phyloP scores from a whole-genome alignment of 768 basidiomycete species.

The Rhizopogon vinicolor region DNA sequence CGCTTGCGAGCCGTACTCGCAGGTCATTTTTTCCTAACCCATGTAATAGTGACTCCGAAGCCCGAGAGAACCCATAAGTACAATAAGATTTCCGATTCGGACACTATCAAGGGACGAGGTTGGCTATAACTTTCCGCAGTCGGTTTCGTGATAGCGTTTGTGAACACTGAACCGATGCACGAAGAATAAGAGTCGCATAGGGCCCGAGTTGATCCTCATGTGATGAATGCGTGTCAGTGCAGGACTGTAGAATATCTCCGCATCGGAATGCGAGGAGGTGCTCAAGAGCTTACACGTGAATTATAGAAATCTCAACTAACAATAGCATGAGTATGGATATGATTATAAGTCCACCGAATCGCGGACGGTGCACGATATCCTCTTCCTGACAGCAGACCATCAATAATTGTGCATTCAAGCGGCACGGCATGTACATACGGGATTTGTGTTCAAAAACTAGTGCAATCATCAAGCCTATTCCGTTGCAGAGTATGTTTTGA shows the following conservation, averaged over 20 bases:
- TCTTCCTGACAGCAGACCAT: too few species aligned
- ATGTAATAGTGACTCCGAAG: constrained; percentile 28
- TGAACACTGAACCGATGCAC: constrained; percentile 25
- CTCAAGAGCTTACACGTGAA: background rate
- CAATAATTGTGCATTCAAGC: too few species aligned
- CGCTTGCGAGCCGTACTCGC: too few species aligned
- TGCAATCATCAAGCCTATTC: background rate
- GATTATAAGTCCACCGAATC: background rate
- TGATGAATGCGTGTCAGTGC: constrained; percentile 32
- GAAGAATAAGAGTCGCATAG: constrained; percentile 20
- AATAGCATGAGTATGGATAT: background rate
- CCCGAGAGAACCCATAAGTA: constrained; percentile 32
- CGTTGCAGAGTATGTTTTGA: background rate
- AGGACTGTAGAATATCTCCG: constrained; percentile 26
- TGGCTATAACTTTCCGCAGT: constrained; percentile 27
- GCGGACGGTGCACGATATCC: background rate
- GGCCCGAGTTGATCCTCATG: constrained; percentile 27
- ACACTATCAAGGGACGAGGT: constrained; percentile 33
- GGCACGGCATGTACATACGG: too few species aligned
- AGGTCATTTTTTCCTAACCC: constrained; percentile 37
- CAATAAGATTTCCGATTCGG: constrained; percentile 31
- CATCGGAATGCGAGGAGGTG: constrained; percentile 18
- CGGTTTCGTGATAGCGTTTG: constrained; percentile 27
- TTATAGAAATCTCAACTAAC: background rate
- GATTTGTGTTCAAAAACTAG: too few species aligned